Evolutionary conservation across 371 early-diverging fungal species (phyloP).

Genomic region (Blakeslea trispora): DNA sequence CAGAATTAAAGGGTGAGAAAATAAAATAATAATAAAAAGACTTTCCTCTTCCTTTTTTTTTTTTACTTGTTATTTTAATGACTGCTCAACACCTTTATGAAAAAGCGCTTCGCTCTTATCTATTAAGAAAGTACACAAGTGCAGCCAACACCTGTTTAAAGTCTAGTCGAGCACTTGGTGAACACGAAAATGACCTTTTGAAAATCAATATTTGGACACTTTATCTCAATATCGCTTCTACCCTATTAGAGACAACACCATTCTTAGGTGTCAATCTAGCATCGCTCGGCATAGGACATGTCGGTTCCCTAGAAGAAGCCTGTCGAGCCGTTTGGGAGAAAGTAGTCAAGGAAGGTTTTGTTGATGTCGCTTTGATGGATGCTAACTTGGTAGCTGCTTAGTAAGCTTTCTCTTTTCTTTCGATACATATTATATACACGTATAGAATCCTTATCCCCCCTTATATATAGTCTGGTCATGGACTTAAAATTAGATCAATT

Average conservation of each 20-base stretch:
- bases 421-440: too few species aligned
- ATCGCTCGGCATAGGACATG: conserved; percentile 15
- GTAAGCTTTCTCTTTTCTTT: too few species aligned
- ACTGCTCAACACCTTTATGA: conserved; percentile 20
- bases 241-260: conserved; percentile 12
- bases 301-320: conserved; percentile 16
- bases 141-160: conserved; percentile 26
- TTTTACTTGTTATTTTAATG: not conserved
- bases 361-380: conserved; percentile 23
- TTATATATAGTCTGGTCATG: conserved; percentile 34
- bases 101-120: conserved; percentile 28
- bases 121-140: conserved; percentile 25
- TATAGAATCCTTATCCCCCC: too few species aligned
- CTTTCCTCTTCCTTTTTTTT: conserved; percentile 1
- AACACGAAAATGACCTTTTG: conserved; percentile 1
- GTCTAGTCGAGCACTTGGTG: conserved; percentile 15
- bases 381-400: conserved; percentile 33
- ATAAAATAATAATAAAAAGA: too few species aligned
- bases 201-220: conserved; percentile 30
- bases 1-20: too few species aligned
- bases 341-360: conserved; percentile 21
- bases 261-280: conserved; percentile 11
- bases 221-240: conserved; percentile 41
- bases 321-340: conserved; percentile 32
- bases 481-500: conserved; percentile 25